A percentile compares a stretch with the other conserved stretches of the same genome.
Evolutionary conservation across 805 yeast genomes (phyloP).

Genomic region (Saccharomyces paradoxus): DNA sequence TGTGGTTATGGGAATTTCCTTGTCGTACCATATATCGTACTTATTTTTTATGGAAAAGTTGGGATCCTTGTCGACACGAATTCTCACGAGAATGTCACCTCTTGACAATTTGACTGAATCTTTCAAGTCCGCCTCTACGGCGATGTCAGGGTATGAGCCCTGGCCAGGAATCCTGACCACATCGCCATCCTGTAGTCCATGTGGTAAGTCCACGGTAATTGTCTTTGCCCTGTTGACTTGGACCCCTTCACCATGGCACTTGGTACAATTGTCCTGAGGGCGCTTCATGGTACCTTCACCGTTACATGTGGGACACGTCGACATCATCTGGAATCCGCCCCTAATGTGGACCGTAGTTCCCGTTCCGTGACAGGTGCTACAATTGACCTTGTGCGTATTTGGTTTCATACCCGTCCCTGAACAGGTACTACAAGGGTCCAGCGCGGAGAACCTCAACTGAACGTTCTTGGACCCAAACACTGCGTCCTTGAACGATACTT

Average conservation of each 20-base stretch:
- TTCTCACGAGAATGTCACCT: slow-evolving; percentile 83
- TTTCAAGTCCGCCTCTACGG: slow-evolving; percentile 46
- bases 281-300: slow-evolving; percentile 81
- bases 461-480: slow-evolving; percentile 66
- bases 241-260: slow-evolving; percentile 90
- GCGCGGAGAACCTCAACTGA: slow-evolving; percentile 59
- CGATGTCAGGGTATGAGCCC: slow-evolving; percentile 81
- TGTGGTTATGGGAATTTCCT: slow-evolving; percentile 82
- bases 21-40: slow-evolving; percentile 51
- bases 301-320: slow-evolving; percentile 79
- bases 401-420: slow-evolving; percentile 75
- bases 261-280: slow-evolving; percentile 57
- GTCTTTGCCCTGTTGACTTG: slow-evolving; percentile 48
- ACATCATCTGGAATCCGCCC: slow-evolving; percentile 95
- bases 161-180: slow-evolving; percentile 76
- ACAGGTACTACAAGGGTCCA: slow-evolving; percentile 74
- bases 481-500: slow-evolving; percentile 76
- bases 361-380: slow-evolving; percentile 84
- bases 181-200: slow-evolving; percentile 82
- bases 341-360: slow-evolving; percentile 81
- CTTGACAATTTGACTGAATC: slow-evolving; percentile 53
- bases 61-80: slow-evolving; percentile 69
- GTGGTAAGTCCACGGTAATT: slow-evolving; percentile 79
- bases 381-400: slow-evolving; percentile 57
- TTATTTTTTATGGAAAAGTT: slow-evolving; percentile 58